A percentile compares a stretch with the other conserved stretches of the same genome.
Conservation (phyloP, 306 rosid genomes). For the Pterocarpus santalinus region DNA sequence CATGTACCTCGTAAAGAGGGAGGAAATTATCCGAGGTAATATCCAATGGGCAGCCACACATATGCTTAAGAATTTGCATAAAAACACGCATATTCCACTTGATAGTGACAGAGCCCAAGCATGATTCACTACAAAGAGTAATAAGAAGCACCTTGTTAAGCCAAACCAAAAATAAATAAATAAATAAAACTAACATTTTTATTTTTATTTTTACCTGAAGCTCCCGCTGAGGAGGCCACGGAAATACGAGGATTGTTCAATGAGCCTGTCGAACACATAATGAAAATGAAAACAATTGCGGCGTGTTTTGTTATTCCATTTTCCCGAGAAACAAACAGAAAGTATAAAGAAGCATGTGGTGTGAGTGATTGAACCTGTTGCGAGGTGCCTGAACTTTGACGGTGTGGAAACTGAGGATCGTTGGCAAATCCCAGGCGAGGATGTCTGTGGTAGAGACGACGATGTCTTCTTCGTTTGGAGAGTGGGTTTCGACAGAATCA, state of each 20-base stretch:
- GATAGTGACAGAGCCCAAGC: constrained; percentile 55
- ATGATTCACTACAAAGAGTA: constrained; percentile 65
- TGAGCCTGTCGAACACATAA: constrained; percentile 55
- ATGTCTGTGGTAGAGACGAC: constrained; percentile 54
- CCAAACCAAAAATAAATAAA: neutral
- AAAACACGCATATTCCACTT: constrained; percentile 64
- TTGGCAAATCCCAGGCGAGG: constrained; percentile 58
- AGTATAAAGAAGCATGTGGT: neutral
- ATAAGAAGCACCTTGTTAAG: constrained; percentile 12
- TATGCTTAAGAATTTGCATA: constrained; percentile 68
- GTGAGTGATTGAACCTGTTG: constrained; percentile 45
- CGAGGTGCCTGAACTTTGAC: constrained; percentile 64
- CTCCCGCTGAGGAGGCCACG: constrained; percentile 72
- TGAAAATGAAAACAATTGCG: constrained; percentile 19
- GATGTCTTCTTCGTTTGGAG: constrained; percentile 37
- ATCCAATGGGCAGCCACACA: constrained; percentile 58
- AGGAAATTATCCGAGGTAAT: constrained; percentile 60
- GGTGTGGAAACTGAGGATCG: constrained; percentile 52
- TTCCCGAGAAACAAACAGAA: constrained; percentile 37
- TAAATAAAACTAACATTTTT: neutral
- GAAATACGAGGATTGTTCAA: constrained; percentile 70
- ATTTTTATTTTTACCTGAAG: constrained; percentile 64
- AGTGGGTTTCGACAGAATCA: constrained; percentile 35
- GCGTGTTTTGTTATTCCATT: neutral
- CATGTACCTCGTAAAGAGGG: constrained; percentile 73